These are phyloP conservation scores for Hyphodiscus hymeniophilus DNA, from an alignment of 495 filamentous ascomycete species.

Conservation along the genomic window DNA sequence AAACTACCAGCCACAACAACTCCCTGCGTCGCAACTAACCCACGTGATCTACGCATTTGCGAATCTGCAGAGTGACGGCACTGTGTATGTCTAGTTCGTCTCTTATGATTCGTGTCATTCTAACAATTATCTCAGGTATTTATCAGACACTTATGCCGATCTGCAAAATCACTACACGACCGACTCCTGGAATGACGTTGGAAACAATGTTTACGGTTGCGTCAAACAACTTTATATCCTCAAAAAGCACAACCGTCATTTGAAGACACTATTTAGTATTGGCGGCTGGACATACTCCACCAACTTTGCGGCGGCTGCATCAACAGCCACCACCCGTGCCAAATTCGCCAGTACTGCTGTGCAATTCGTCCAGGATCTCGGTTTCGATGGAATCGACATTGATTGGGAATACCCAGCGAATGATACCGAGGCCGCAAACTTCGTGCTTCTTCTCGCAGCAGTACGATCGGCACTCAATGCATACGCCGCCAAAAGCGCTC, in stretches of 20 bases:
- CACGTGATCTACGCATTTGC: conserved; percentile 87
- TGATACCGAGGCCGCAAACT: conserved; percentile 54
- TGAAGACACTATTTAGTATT: conserved; percentile 81
- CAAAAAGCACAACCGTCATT: conserved; percentile 74
- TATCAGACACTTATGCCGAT: conserved; percentile 50
- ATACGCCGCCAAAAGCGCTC: conserved; percentile 43
- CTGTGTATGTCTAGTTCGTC: conserved; percentile 56
- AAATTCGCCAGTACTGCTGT: conserved; percentile 50
- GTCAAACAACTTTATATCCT: conserved; percentile 82
- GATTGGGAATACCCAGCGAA: conserved; percentile 63
- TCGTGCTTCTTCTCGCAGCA: conserved; percentile 60
- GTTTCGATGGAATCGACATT: conserved; percentile 51
- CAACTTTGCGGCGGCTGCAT: conserved; percentile 66
- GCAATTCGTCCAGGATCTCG: conserved; percentile 44
- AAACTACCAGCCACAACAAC: conserved; percentile 66
- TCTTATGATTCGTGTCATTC: background rate
- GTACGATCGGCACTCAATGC: conserved; percentile 57
- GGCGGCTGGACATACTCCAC: conserved; percentile 85
- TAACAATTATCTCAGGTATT: conserved; percentile 25
- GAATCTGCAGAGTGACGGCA: conserved; percentile 70
- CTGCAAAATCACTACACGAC: conserved; percentile 66
- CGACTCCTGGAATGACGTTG: conserved; percentile 53
- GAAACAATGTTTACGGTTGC: conserved; percentile 72
- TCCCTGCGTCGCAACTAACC: conserved; percentile 70
- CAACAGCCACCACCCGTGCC: conserved; percentile 41